Conservation (phyloP, 139 green algal genomes). For the Eudorina sp. region DNA sequence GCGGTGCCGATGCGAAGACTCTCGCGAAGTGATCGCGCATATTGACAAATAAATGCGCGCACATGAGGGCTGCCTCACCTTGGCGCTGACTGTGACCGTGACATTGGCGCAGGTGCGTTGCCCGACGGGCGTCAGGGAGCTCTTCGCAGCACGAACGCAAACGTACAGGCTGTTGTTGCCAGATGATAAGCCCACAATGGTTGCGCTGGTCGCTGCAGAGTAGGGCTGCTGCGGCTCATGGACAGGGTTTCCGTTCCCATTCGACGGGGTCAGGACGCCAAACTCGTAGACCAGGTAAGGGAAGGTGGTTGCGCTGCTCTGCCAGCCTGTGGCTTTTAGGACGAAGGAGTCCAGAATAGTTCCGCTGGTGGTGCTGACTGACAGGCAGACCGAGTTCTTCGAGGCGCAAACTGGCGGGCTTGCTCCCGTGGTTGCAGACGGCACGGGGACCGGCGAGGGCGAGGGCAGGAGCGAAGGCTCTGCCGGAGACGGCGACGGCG, state of each 20-base stretch:
- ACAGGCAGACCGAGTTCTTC: not conserved
- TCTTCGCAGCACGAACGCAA: not conserved
- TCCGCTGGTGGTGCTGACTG: not conserved
- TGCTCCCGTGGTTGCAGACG: not conserved
- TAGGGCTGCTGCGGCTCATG: not conserved
- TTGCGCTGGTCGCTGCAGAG: too few species aligned
- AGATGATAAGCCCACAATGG: not conserved
- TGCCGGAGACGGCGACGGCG: too few species aligned
- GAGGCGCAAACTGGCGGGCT: not conserved
- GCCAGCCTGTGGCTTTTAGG: not conserved
- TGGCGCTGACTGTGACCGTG: not conserved
- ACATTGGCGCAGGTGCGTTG: not conserved
- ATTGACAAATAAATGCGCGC: too few species aligned
- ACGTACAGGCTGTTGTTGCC: not conserved
- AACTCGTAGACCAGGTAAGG: not conserved
- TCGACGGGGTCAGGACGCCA: not conserved
- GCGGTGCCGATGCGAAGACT: too few species aligned
- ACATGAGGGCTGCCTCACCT: too few species aligned
- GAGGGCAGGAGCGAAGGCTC: too few species aligned
- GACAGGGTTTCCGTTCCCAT: not conserved
- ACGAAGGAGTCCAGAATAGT: not conserved
- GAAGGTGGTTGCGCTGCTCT: too few species aligned
- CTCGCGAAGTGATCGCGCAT: too few species aligned
- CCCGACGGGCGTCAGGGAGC: not conserved
- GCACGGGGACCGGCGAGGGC: too few species aligned